A percentile compares a stretch with the other conserved stretches of the same genome.
phyloP scores from a whole-genome alignment of 768 basidiomycete genomes.

The Fomitopsis pulvina region DNA sequence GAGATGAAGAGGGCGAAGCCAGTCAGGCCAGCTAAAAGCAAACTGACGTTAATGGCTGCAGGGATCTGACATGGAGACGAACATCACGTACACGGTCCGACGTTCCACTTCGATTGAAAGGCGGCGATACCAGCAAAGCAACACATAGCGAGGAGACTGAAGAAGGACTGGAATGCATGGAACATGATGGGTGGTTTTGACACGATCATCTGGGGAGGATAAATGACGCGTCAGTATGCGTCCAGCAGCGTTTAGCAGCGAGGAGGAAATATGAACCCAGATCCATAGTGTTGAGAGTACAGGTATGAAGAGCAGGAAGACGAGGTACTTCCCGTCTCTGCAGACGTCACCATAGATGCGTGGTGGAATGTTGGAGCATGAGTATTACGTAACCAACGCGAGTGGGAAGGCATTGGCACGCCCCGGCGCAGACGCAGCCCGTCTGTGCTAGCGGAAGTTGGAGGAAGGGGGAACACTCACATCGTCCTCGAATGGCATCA shows the following conservation, averaged over 20 bases:
- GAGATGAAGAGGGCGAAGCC: conserved; percentile 84
- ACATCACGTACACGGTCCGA: conserved; percentile 74
- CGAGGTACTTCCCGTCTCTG: conserved; percentile 39
- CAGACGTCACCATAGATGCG: conserved; percentile 16
- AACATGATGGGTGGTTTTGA: conserved; percentile 78
- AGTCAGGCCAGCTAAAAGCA: conserved; percentile 74
- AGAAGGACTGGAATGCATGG: conserved; percentile 76
- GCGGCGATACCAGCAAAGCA: conserved; percentile 85
- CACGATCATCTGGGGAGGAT: conserved; percentile 66
- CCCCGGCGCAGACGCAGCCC: conserved; percentile 1
- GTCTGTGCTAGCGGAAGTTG: background rate
- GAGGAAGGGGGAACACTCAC: conserved; percentile 38
- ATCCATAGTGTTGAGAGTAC: conserved; percentile 60
- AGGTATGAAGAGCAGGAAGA: conserved; percentile 63
- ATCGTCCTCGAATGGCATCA: conserved; percentile 63
- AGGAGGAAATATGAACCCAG: conserved; percentile 41
- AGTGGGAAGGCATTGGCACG: conserved; percentile 1
- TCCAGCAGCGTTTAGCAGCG: background rate
- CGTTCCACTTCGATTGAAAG: conserved; percentile 80
- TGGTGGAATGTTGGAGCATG: conserved; percentile 28
- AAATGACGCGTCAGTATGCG: conserved; percentile 16
- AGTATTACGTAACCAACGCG: conserved; percentile 40
- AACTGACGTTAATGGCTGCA: background rate
- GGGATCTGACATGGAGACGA: background rate
- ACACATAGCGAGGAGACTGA: conserved; percentile 88